Base-by-base conservation (phyloP, 1,284 basidiomycete species). In the Sporisorium graminicola region DNA sequence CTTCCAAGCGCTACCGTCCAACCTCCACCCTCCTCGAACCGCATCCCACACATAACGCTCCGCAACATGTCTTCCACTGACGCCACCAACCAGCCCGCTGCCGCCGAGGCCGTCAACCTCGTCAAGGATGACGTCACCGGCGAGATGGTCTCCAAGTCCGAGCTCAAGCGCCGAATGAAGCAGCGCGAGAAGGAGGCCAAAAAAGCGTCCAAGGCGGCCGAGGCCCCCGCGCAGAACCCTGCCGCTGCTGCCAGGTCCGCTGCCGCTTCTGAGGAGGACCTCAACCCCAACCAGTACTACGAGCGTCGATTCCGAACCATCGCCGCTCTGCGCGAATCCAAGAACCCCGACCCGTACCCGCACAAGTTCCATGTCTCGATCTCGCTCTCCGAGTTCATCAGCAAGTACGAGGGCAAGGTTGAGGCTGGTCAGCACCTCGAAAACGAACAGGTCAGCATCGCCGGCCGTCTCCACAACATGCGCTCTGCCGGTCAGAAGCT, bases 311-410 rank as follows among this genome's bases (percentile, higher is more conserved):
- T 91, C 53, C 91, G 94, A 65, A 91, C 93, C 82, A 95, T 99
- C 82, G 90, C 91, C 79, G 91, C 91, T 81, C 90, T 99, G 69
- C 92, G 94, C 86, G 90, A 92, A 86, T 92, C 93, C 52, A 91
- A 92, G 86, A 87, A 90, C 33, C 86, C 86, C 5, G 94, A 96
- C 86, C 96, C 97, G 3, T 99, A 99, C 88, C 96, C 97, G 22
- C 97, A 99, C 91, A 99, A 99, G 90, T 99, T 99, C 88, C 87
- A 97, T 82, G 95, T 97, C 47, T 89, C 92, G 53, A 88, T 88
- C 74, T 93, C 93, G n/a, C 89, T 99, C 82, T 88, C 90, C 18
- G 85, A 88, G 14, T 99, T 92, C 87, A 91, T 98, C 85, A 86
- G 89, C 16, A 88, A 90, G 67, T 99, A 94, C 85, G 92, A 93